phyloP scores from a whole-genome alignment of 2,329 filamentous ascomycete species.

The Xylariaceae sp. region DNA sequence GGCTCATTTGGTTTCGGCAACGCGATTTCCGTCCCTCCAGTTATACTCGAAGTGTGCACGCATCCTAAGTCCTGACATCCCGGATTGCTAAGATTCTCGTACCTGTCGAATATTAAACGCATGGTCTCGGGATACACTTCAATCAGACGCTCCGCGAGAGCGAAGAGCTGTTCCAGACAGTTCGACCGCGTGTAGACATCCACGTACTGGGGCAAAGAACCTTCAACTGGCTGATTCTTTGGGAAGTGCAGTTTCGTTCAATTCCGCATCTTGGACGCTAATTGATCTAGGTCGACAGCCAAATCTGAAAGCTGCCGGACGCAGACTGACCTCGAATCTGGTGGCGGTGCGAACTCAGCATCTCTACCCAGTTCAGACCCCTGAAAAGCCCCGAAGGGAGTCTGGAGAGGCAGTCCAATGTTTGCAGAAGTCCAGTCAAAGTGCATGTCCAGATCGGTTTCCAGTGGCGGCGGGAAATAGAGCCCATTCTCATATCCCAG shows the following conservation, averaged over 20 bases:
- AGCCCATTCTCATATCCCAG: slow-evolving; percentile 9
- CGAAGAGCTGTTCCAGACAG: slow-evolving; percentile 31
- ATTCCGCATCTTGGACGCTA: slow-evolving; percentile 16
- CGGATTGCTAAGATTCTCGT: neutral
- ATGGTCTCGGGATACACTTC: slow-evolving; percentile 31
- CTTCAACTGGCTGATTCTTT: neutral
- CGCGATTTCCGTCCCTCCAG: slow-evolving; percentile 11
- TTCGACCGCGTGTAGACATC: neutral
- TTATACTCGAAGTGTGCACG: slow-evolving; percentile 24
- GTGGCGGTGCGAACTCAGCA: slow-evolving; percentile 3
- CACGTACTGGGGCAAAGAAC: slow-evolving; percentile 18
- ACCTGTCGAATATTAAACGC: slow-evolving; percentile 12
- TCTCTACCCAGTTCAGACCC: no score
- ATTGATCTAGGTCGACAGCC: slow-evolving; percentile 22
- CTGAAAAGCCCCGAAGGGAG: no score
- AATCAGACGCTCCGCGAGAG: slow-evolving; percentile 29
- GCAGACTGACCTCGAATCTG: slow-evolving; percentile 12
- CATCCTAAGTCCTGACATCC: slow-evolving; percentile 30
- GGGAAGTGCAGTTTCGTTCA: slow-evolving; percentile 2
- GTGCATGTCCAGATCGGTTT: slow-evolving; percentile 9
- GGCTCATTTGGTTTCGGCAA: slow-evolving; percentile 6
- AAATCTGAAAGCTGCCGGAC: slow-evolving; percentile 19
- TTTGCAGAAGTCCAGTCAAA: slow-evolving; percentile 16
- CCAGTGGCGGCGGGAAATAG: slow-evolving; percentile 1
- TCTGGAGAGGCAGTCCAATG: neutral